Conservation (phyloP, 805 yeast genomes). For the Candida caryicola region DNA sequence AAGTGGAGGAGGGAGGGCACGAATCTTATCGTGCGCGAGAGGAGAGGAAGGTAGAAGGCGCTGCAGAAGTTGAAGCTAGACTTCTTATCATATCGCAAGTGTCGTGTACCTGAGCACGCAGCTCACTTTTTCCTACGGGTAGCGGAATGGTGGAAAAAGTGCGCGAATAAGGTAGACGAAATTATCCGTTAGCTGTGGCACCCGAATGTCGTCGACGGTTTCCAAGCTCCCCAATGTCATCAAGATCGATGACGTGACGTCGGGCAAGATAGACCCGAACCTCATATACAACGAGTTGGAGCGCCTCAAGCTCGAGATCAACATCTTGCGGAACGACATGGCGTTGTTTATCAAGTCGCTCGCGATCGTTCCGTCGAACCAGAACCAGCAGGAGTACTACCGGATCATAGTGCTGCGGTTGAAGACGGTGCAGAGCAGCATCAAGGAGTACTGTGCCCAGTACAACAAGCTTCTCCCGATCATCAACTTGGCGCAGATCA, state of each 20-base stretch:
- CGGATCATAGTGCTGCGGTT: conserved; percentile 35
- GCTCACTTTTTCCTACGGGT: neutral
- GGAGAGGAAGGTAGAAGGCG: conserved; percentile 6
- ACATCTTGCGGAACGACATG: conserved; percentile 41
- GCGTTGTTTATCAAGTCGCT: conserved; percentile 34
- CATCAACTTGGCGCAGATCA: conserved; percentile 49
- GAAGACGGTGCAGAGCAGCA: conserved; percentile 35
- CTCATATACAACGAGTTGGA: conserved; percentile 45
- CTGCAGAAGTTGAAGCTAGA: too few relatives aligned
- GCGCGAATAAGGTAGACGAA: neutral
- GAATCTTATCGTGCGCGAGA: conserved; percentile 24
- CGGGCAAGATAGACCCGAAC: conserved; percentile 39
- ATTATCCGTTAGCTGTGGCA: too few relatives aligned
- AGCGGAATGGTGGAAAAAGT: neutral
- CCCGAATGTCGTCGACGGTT: neutral
- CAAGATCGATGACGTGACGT: conserved; percentile 42
- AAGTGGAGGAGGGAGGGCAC: conserved; percentile 33
- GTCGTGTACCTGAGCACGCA: neutral
- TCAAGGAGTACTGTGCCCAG: conserved; percentile 41
- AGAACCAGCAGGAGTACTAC: conserved; percentile 37
- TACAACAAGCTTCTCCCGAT: conserved; percentile 49
- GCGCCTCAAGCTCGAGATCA: conserved; percentile 41
- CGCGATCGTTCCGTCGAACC: conserved; percentile 31
- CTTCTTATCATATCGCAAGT: too few relatives aligned
- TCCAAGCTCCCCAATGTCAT: conserved; percentile 29